Evolutionary conservation across 805 yeast genomes (phyloP).

Genomic region (Spathaspora arborariae): DNA sequence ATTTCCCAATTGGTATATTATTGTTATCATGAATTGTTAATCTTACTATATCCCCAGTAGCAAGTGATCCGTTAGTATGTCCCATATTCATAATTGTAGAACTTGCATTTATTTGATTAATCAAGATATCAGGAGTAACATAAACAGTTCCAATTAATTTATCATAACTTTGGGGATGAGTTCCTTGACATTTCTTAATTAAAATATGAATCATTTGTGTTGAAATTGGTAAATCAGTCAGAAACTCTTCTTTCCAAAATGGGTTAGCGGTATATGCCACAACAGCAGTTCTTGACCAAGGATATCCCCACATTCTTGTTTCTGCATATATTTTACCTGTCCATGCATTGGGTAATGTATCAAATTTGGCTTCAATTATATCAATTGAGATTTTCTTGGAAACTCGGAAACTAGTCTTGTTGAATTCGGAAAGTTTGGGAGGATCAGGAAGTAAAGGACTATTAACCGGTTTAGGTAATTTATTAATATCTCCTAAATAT

Average conservation of each 20-base stretch:
- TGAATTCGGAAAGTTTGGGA: slow-evolving; percentile 13
- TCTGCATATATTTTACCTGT: slow-evolving; percentile 56
- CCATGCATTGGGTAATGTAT: slow-evolving; percentile 9
- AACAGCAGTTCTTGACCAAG: slow-evolving; percentile 76
- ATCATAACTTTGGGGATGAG: slow-evolving; percentile 26
- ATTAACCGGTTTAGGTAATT: not conserved
- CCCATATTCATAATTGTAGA: slow-evolving; percentile 30
- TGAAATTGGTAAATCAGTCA: slow-evolving; percentile 54
- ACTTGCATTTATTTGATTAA: slow-evolving; percentile 18
- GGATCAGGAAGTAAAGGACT: not conserved
- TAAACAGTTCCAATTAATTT: slow-evolving; percentile 50
- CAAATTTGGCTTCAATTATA: slow-evolving; percentile 62
- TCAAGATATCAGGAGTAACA: slow-evolving; percentile 49
- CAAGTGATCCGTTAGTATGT: not conserved
- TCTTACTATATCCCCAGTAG: slow-evolving; percentile 34
- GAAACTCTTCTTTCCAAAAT: slow-evolving; percentile 81
- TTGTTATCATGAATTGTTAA: slow-evolving; percentile 41
- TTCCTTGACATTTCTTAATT: slow-evolving; percentile 33
- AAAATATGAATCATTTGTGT: slow-evolving; percentile 50
- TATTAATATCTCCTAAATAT: not conserved
- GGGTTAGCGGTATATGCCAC: slow-evolving; percentile 50
- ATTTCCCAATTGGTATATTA: slow-evolving; percentile 51
- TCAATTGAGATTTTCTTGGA: slow-evolving; percentile 53
- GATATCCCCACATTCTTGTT: slow-evolving; percentile 63
- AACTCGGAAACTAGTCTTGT: slow-evolving; percentile 43